Percentiles rank a stretch among this genome's conserved stretches.
Evolutionary conservation across 805 yeast genomes (phyloP).

Genomic region (Jamesozyma jinghongensis): DNA sequence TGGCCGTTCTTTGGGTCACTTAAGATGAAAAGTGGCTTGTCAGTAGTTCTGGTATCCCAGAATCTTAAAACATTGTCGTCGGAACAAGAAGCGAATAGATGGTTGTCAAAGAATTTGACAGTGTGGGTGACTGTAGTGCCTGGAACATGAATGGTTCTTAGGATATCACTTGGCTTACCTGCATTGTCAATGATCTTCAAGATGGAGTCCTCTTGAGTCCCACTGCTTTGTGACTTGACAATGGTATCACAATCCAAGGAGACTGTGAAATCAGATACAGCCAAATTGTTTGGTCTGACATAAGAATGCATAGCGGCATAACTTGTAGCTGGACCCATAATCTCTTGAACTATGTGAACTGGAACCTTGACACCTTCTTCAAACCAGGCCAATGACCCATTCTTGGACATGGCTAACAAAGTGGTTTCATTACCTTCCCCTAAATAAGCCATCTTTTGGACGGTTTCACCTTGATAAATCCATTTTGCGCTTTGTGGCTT

Average conservation of each 20-base stretch:
- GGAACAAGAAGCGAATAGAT: conserved; percentile 22
- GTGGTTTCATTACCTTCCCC: conserved; percentile 32
- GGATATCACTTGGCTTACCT: conserved; percentile 19
- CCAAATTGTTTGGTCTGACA: conserved; percentile 11
- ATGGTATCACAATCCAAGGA: conserved; percentile 17
- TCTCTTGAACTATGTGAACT: conserved; percentile 21
- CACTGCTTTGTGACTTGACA: conserved; percentile 21
- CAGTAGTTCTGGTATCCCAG: conserved; percentile 23
- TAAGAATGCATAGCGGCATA: conserved; percentile 19
- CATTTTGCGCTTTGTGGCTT: conserved; percentile 13
- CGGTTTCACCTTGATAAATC: conserved; percentile 21
- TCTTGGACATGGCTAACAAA: conserved; percentile 19
- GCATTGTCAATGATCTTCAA: conserved; percentile 22
- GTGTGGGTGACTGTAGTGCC: conserved; percentile 20
- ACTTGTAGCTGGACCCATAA: conserved; percentile 22
- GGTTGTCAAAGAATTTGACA: conserved; percentile 22
- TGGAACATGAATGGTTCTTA: conserved; percentile 18
- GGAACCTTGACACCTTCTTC: conserved; percentile 21
- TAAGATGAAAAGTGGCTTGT: conserved; percentile 17
- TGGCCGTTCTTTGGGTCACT: conserved; percentile 19
- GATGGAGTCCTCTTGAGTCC: conserved; percentile 19
- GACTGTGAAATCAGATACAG: conserved; percentile 20
- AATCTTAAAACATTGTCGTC: conserved; percentile 23
- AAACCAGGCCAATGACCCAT: conserved; percentile 26
- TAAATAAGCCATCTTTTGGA: conserved; percentile 16